Percentiles rank a stretch among this genome's conserved stretches.
Conservation (phyloP, 176 grass and related monocot genomes). For the Triticum dicoccoides region DNA sequence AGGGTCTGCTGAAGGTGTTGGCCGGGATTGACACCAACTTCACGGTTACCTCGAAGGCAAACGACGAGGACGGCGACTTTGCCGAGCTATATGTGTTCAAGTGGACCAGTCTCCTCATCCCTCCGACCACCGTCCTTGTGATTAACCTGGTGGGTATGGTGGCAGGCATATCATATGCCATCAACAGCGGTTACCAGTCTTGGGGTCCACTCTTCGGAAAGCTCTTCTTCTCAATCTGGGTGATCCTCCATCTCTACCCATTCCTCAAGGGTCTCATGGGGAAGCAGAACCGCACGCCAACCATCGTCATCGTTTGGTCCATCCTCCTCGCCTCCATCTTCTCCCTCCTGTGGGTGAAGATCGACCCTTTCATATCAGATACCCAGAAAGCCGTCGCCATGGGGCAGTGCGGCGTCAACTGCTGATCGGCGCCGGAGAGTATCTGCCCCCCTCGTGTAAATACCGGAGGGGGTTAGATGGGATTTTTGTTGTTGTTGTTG, state of each 20-base stretch:
- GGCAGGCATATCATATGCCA: slow-evolving; percentile 84
- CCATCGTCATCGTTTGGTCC: slow-evolving; percentile 93
- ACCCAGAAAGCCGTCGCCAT: slow-evolving; percentile 55
- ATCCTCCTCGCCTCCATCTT: slow-evolving; percentile 92
- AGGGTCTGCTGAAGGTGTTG: slow-evolving; percentile 86
- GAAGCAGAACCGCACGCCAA: slow-evolving; percentile 85
- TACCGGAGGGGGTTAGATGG: slow-evolving; percentile 55
- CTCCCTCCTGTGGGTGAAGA: slow-evolving; percentile 90
- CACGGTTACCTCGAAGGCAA: slow-evolving; percentile 93
- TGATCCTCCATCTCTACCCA: slow-evolving; percentile 94
- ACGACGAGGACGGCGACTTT: slow-evolving; percentile 87
- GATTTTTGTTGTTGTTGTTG: slow-evolving; percentile 35
- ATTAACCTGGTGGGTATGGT: slow-evolving; percentile 94
- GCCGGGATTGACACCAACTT: slow-evolving; percentile 93
- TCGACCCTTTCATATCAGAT: slow-evolving; percentile 80
- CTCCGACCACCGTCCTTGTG: slow-evolving; percentile 81
- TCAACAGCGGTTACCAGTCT: slow-evolving; percentile 94
- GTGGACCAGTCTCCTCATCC: slow-evolving; percentile 88
- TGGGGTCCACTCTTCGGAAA: slow-evolving; percentile 92
- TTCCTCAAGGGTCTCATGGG: slow-evolving; percentile 98
- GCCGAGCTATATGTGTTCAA: slow-evolving; percentile 93
- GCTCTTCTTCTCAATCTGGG: slow-evolving; percentile 97
- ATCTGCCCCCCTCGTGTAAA: slow-evolving; percentile 51
- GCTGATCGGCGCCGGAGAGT: slow-evolving; percentile 42
- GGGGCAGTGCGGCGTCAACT: slow-evolving; percentile 90